Percentiles rank a stretch among this genome's conserved stretches.
Evolutionary conservation across 257 asterid genomes (phyloP).

Genomic region (Lavandula angustifolia): DNA sequence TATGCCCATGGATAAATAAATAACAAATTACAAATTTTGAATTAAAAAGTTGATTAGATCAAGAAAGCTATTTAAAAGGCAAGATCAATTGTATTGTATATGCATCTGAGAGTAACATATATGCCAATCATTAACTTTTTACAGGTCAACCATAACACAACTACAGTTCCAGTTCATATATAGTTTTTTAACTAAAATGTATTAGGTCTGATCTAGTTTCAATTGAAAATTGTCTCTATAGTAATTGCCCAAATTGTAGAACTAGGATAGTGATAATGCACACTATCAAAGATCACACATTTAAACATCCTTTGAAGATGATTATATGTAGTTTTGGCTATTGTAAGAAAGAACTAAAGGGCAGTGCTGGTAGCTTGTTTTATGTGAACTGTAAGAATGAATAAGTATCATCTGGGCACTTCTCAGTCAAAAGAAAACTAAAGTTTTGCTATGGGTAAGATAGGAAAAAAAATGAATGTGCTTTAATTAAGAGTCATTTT

Average conservation of each 20-base stretch:
- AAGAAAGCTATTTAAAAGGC: neutral
- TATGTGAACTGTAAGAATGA: neutral
- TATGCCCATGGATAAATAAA: slow-evolving; percentile 6
- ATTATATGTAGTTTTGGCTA: neutral
- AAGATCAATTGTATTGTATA: neutral
- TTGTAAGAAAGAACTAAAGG: neutral
- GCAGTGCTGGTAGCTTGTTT: neutral
- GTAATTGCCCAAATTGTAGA: slow-evolving; percentile 6
- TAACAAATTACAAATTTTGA: no score
- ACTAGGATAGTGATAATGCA: slow-evolving; percentile 2
- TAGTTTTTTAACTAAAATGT: neutral
- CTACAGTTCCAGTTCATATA: neutral
- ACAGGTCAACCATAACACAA: slow-evolving; percentile 8
- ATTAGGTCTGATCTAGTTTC: neutral
- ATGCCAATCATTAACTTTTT: neutral
- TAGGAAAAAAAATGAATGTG: neutral
- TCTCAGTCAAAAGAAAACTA: neutral
- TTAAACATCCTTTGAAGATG: neutral
- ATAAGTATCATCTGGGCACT: neutral
- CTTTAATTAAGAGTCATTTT: neutral
- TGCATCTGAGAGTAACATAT: neutral
- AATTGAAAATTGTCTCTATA: neutral
- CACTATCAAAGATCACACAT: neutral
- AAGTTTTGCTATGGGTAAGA: neutral
- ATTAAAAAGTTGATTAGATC: neutral